Evolutionary conservation across 2,329 filamentous ascomycete genomes (phyloP), one percentile per base, ranked within the genome.

Genomic region (Zasmidium angulare): DNA sequence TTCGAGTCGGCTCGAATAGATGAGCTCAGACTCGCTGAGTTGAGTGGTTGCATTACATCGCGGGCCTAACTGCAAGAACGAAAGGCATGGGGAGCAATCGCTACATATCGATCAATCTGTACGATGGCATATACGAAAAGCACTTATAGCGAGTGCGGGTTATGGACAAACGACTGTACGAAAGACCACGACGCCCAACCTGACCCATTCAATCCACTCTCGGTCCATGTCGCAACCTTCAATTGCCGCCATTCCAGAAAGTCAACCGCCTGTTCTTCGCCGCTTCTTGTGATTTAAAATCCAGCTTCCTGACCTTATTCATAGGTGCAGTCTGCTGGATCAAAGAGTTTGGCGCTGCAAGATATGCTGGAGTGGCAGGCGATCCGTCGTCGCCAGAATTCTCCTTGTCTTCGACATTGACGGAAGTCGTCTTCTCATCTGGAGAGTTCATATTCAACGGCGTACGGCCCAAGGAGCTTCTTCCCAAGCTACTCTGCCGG

Each of bases 311-410:
- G 19, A 73, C 62, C 24, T 68, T 69, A 14, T 73, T 71, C 40
- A 71, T 64, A 21, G 73, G 72, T 55, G 71, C 71, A 47, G 72
- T 75, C 63, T 71, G 69, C 61, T 74, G 72, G 23, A 73, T 60
- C 43, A 72, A 51, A 49, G 64, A 56, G 17, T 67, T 61, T 31
- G 71, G 68, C 7, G 63, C 68, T 14, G 68, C 66, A 2, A 73
- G 56, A 29, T 68, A 71, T 19, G 66, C 67, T 0, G 73, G 72
- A 20, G 73, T 73, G 2, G 63, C 63, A 9, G 70, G 69, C 47
- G 70, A 72, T 17, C 63, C 62, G 9, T 24, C 46, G 2, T 66
- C 66, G 23, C 68, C 66, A 20, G 60, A 63, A 36, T 72, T 67
- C 56, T 72, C 67, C 53, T 72, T 66, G 22, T 69, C 64, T 2